Percentiles rank a stretch among this genome's conserved stretches.
Conservation (phyloP, 2,329 filamentous ascomycete species). For the Monosporascus sp. region DNA sequence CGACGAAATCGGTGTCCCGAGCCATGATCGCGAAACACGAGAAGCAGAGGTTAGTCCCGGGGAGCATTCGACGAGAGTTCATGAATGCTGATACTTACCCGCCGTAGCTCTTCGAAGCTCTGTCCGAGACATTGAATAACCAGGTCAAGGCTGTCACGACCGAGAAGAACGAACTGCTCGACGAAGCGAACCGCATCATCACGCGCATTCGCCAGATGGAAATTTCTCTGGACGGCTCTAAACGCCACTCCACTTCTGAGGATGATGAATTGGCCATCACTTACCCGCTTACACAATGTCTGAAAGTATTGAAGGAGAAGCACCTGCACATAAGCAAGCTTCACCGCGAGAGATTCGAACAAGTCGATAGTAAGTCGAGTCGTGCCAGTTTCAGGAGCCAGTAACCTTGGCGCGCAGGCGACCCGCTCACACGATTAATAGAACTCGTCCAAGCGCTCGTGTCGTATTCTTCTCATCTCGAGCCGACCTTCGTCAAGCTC, state of each 20-base stretch:
- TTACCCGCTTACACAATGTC: constrained; percentile 74
- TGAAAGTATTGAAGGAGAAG: constrained; percentile 79
- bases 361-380: constrained; percentile 74
- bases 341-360: constrained; percentile 88
- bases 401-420: neutral
- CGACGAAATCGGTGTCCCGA: constrained; percentile 94
- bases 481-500: constrained; percentile 80
- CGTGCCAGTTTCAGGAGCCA: neutral
- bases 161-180: constrained; percentile 87
- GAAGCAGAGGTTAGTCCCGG: constrained; percentile 71
- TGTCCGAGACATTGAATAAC: constrained; percentile 87
- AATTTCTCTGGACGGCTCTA: constrained; percentile 73
- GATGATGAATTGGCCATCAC: constrained; percentile 72
- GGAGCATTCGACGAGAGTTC: constrained; percentile 1
- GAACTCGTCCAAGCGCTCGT: constrained; percentile 90
- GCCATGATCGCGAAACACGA: constrained; percentile 83
- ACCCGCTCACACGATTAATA: constrained; percentile 29
- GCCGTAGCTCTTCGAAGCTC: constrained; percentile 74
- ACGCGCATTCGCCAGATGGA: constrained; percentile 92
- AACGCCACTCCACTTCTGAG: constrained; percentile 52
- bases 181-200: constrained; percentile 82
- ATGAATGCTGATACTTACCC: constrained; percentile 10
- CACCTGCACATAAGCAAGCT: constrained; percentile 72
- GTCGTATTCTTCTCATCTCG: constrained; percentile 94
- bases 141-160: constrained; percentile 79